Base-by-base conservation (phyloP, 2,329 filamentous ascomycete species). In the Leptographium wingfieldii region DNA sequence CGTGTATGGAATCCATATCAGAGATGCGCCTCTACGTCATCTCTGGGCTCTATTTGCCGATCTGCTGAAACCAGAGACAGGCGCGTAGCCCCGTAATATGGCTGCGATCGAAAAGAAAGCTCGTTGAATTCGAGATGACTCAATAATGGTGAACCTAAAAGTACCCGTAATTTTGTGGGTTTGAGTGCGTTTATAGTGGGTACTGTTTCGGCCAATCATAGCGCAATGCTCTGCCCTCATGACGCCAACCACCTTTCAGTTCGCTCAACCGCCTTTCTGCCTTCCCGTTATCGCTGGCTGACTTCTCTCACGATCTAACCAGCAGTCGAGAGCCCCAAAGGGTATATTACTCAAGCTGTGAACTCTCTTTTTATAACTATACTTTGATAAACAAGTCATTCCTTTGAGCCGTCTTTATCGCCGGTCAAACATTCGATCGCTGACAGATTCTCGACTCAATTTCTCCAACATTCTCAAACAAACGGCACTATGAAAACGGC, bases 401-500 rank as follows among this genome's bases (percentile, higher is more conserved):
- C 14, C 3, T 33, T 35, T 35, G 2, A 19, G 33, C 7, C 11
- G 5, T 29, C 52, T 3, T 31, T 22, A 19, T 33, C 52, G 38
- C 38, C 14, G 14, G 14, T 40, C 38, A 40, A 5, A 40, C 16
- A 14, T 3, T 14, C 14, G 12, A 40, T 40, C 14, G 4, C 38
- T 16, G 38, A 40, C 14, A 16, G 38, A 19, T 35, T 19, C 12
- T 22, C 27, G 52, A n/a, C 29, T n/a, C 27, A 53, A 33, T 33
- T 3, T 33, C 57, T 55, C 51, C 27, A 33, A 4, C 22, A 35
- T 7, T 31, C 10, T 43, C 14, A 35, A 5, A 31, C 25, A 52
- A 54, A 43, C 38, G 35, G 25, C 27, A 27, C 56, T 58, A 77
- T 77, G 75, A 73, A 71, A 68, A 68, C 76, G 67, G 72, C 73